A percentile compares a stretch with the other conserved stretches of the same genome.
Conservation (phyloP, 2,329 filamentous ascomycete genomes). For the Claviceps fusiformis region DNA sequence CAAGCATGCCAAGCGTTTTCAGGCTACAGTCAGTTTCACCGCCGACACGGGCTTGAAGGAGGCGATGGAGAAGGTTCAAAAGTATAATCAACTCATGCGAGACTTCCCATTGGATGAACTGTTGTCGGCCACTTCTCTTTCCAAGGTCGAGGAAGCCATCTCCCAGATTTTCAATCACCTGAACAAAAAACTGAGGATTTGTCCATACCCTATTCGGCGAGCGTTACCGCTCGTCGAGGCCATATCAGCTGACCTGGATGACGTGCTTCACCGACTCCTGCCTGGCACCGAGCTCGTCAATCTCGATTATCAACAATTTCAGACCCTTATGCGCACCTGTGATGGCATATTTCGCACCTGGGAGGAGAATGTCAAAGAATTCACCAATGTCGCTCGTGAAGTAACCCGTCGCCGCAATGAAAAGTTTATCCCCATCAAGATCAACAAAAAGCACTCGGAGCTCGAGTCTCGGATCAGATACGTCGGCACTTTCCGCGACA, state of each 20-base stretch:
- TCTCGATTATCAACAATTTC: slow-evolving; percentile 83
- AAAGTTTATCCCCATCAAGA: slow-evolving; percentile 98
- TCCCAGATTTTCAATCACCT: slow-evolving; percentile 83
- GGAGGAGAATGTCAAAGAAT: slow-evolving; percentile 95
- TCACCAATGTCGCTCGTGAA: slow-evolving; percentile 93
- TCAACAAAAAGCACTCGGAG: slow-evolving; percentile 72
- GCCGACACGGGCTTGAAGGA: slow-evolving; percentile 94
- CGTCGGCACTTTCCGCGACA: slow-evolving; percentile 85
- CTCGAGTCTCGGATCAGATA: slow-evolving; percentile 87
- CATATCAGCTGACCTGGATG: slow-evolving; percentile 85
- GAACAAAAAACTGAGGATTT: slow-evolving; percentile 96
- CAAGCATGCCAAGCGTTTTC: slow-evolving; percentile 93
- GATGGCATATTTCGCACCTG: slow-evolving; percentile 81
- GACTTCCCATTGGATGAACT: slow-evolving; percentile 95
- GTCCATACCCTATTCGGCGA: slow-evolving; percentile 84
- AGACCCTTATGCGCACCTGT: slow-evolving; percentile 67
- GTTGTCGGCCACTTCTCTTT: slow-evolving; percentile 75
- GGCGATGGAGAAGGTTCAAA: slow-evolving; percentile 88
- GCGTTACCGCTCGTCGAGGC: slow-evolving; percentile 91
- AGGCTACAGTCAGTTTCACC: slow-evolving; percentile 91
- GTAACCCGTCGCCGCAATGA: slow-evolving; percentile 87
- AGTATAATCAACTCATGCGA: slow-evolving; percentile 97
- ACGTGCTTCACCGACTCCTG: slow-evolving; percentile 71
- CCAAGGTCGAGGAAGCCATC: slow-evolving; percentile 80
- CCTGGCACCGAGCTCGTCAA: slow-evolving; percentile 82